Evolutionary conservation across 352 stramenopile species (phyloP), one percentile per base, ranked within the genome.

Genomic region (Peronospora farinosa): DNA sequence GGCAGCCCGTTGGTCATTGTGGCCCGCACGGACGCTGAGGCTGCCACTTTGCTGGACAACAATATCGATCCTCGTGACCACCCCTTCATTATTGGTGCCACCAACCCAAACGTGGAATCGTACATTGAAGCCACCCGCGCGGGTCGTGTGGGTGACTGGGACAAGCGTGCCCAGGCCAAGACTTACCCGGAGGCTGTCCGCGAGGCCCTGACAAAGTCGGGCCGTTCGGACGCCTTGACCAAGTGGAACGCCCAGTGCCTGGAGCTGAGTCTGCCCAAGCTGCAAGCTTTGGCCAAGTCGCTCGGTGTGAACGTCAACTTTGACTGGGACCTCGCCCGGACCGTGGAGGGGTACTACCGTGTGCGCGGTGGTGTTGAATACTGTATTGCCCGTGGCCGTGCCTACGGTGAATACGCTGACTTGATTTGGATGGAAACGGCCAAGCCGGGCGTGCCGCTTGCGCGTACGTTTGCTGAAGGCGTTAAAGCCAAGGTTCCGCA

Each of bases 341-440:
- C 96, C 23, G 83, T 96, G 15, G 96, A 99, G 69, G 96, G 96
- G 32, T 99, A 98, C 77, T 99, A 98, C 79, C 88, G 89, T 50
- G 84, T 98, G 21, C 84, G 89, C 46, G 79, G 91, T 15, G 95
- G 96, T 43, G 96, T 98, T 36, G 94, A 98, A 35, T 98, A 97
- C 68, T 98, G 95, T 74, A 95, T 98, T 72, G 87, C 95, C 28
- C 90, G 96, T 72, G 96, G 79, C 51, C 74, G 86, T 39, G 95
- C 96, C 21, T 98, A 98, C 64, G 88, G 93, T 35, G 83, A 84
- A 38, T 95, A 98, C 69, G 86, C 86, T 19, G 96, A 99, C 63
- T 72, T 98, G 44, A 97, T 99, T 64, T 99, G 96, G 96, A 98
- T 98, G 94, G 96, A 99, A 72, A 98, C 95, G 12, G 84, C 78